Conservation (phyloP, 2,329 filamentous ascomycete species). For the Fusarium acutatum region DNA sequence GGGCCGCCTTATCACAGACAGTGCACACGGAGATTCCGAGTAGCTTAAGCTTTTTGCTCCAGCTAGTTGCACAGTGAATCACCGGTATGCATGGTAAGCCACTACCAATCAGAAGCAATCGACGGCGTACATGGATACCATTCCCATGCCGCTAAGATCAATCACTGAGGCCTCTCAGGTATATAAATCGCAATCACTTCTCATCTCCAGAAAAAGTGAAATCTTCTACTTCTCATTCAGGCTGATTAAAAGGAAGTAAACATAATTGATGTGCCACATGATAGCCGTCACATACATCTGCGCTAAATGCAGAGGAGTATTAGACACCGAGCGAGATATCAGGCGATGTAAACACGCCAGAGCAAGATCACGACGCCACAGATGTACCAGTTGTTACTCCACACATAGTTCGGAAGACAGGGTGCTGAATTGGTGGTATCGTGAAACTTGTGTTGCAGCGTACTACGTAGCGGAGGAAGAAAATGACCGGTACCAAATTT, state of each 20-base stretch:
- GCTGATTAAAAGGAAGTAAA: accelerated
- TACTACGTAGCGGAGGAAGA: background rate
- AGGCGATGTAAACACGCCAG: background rate
- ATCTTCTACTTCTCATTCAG: accelerated
- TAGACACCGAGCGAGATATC: background rate
- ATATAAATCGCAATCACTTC: background rate
- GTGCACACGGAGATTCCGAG: background rate
- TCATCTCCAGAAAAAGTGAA: background rate
- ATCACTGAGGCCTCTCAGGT: background rate
- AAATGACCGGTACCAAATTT: background rate
- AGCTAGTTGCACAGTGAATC: background rate
- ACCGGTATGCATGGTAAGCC: background rate
- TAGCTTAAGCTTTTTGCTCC: accelerated
- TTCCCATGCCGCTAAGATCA: accelerated
- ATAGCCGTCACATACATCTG: background rate
- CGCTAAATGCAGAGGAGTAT: background rate
- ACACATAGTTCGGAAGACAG: background rate
- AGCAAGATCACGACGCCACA: background rate
- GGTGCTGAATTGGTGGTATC: background rate
- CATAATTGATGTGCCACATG: background rate
- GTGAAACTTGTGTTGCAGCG: background rate
- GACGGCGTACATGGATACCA: too few species aligned
- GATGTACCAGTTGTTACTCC: background rate
- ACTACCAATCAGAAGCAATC: too few species aligned
- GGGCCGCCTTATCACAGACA: too few species aligned